These are phyloP conservation scores for Talaromyces sp. DNA, from an alignment of 2,329 filamentous ascomycete genomes.

Conservation along the genomic window DNA sequence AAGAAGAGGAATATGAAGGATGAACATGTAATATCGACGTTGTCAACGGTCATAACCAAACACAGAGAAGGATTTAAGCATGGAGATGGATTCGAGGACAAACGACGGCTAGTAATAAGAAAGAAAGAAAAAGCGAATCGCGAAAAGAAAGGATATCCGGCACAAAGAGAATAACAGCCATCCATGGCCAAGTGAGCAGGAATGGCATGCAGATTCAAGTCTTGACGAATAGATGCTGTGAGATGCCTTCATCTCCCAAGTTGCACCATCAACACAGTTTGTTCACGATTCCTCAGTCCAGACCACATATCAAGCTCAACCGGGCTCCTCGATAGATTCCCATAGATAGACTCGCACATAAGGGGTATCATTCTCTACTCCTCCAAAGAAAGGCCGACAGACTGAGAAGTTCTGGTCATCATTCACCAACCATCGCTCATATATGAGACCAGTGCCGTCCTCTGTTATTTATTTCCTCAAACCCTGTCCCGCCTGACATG, in stretches of 20 bases:
- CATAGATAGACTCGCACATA: conserved; percentile 34
- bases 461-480: conserved; percentile 12
- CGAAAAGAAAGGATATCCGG: background rate
- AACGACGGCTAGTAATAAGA: conserved; percentile 15
- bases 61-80: conserved; percentile 5
- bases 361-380: conserved; percentile 39
- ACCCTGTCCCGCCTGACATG: conserved; percentile 11
- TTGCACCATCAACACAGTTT: conserved; percentile 2
- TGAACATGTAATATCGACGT: background rate
- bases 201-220: background rate
- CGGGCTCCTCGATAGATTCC: conserved; percentile 25
- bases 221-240: background rate
- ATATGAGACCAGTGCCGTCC: conserved; percentile 19
- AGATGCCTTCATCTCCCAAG: conserved; percentile 1
- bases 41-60: background rate
- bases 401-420: background rate
- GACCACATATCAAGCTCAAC: conserved; percentile 32
- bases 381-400: conserved; percentile 28
- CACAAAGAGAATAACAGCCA: conserved; percentile 12
- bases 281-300: conserved; percentile 19
- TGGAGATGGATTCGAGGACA: conserved; percentile 17
- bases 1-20: conserved; percentile 11
- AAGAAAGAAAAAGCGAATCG: conserved; percentile 13
- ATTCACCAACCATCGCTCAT: conserved; percentile 8
- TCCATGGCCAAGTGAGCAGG: conserved; percentile 20